Percentiles rank a stretch among this genome's conserved stretches.
These are phyloP conservation scores for Colletotrichum sp. DNA, from an alignment of 2,329 filamentous ascomycete species.

Conservation along the genomic window DNA sequence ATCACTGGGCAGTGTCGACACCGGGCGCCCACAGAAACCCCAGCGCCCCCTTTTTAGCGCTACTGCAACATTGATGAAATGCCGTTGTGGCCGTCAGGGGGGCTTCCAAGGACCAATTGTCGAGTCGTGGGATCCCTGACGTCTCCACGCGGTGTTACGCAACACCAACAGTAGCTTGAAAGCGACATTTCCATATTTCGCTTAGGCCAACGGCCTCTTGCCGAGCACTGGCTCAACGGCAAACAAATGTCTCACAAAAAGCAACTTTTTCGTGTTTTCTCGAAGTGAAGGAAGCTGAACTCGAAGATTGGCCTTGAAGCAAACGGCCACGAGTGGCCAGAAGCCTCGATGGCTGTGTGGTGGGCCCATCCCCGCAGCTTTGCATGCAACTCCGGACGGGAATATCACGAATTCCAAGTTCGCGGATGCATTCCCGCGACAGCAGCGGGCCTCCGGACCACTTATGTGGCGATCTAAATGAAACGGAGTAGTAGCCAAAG, in stretches of 20 bases:
- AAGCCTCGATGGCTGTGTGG: background rate
- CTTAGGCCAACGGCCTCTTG: background rate
- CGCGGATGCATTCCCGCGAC: background rate
- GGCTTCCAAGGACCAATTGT: background rate
- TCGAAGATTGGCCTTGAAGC: background rate
- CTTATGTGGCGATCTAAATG: background rate
- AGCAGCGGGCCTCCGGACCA: background rate
- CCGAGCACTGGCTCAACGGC: background rate
- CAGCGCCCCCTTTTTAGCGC: background rate
- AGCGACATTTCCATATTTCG: background rate
- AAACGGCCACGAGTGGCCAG: background rate
- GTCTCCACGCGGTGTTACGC: background rate
- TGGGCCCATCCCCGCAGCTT: background rate
- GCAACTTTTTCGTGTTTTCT: background rate
- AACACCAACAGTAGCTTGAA: background rate
- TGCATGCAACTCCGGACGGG: background rate
- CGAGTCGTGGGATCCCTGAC: background rate
- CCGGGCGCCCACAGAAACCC: background rate
- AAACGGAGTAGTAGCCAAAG: background rate
- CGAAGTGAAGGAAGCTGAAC: background rate
- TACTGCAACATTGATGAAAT: background rate
- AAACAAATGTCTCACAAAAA: background rate
- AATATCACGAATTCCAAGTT: background rate
- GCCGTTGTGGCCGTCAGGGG: background rate
- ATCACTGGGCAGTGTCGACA: background rate